Conservation (phyloP, 768 basidiomycete species). For the Boletus tylopilopsis region DNA sequence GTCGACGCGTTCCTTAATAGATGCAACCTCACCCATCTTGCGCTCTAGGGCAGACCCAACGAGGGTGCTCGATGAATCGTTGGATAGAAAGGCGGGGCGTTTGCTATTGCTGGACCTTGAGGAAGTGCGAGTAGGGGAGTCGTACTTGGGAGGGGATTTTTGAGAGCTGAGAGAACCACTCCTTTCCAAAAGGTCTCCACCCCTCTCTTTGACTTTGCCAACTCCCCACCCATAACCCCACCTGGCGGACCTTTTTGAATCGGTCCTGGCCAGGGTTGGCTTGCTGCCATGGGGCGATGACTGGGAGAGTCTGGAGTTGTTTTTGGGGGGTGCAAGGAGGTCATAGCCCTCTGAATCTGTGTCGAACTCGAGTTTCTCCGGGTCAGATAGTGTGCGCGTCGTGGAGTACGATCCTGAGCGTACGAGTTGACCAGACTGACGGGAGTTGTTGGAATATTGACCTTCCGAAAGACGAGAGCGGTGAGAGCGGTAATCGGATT, state of each 20-base stretch:
- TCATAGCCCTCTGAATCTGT: conserved; percentile 64
- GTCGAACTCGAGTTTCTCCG: conserved; percentile 52
- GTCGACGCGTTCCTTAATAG: conserved; percentile 50
- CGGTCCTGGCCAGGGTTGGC: conserved; percentile 48
- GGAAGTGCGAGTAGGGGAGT: conserved; percentile 34
- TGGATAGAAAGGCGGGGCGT: conserved; percentile 45
- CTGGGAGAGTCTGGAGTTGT: conserved; percentile 40
- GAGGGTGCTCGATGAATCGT: conserved; percentile 67
- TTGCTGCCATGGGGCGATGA: conserved; percentile 33
- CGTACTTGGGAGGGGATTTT: conserved; percentile 33
- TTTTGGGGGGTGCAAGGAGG: conserved; percentile 24
- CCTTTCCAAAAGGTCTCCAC: conserved; percentile 33
- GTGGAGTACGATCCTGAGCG: conserved; percentile 44
- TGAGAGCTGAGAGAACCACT: conserved; percentile 35
- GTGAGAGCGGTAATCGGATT: conserved; percentile 25
- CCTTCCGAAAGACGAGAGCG: conserved; percentile 27
- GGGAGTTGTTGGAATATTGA: conserved; percentile 21
- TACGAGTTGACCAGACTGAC: conserved; percentile 28
- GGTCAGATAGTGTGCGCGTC: conserved; percentile 36
- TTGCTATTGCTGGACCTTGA: conserved; percentile 38
- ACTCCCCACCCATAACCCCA: conserved; percentile 75
- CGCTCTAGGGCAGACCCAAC: conserved; percentile 71
- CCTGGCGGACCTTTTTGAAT: conserved; percentile 54
- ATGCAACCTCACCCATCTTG: conserved; percentile 63
- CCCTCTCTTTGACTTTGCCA: conserved; percentile 51